Conservation (phyloP, 306 rosid genomes). For the Cucurbita pepo region DNA sequence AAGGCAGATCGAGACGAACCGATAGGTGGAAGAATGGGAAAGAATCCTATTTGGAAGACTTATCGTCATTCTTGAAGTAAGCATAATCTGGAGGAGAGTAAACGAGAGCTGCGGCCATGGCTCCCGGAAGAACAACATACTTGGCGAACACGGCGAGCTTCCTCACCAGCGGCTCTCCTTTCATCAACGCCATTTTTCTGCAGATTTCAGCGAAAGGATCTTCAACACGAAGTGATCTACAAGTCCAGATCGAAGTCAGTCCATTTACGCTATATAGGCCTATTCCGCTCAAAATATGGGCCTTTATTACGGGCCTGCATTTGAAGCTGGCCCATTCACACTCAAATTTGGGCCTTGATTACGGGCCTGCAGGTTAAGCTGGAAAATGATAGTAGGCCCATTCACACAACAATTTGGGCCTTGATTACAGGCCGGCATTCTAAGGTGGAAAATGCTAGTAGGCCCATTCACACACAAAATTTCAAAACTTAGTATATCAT, state of each 20-base stretch:
- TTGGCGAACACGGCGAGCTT: slow-evolving; percentile 18
- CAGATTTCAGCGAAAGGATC: neutral
- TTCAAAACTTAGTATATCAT: no score
- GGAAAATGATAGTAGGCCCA: no score
- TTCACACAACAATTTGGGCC: no score
- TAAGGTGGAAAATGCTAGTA: no score
- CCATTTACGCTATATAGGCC: neutral
- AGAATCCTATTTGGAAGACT: slow-evolving; percentile 6
- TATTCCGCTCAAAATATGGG: neutral
- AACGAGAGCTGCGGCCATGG: slow-evolving; percentile 21
- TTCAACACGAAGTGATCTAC: neutral
- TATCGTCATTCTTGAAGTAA: slow-evolving; percentile 2
- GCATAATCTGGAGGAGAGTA: slow-evolving; percentile 26
- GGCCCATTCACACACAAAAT: no score
- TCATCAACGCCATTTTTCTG: slow-evolving; percentile 20
- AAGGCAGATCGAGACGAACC: neutral
- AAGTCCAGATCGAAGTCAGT: neutral
- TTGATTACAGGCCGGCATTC: no score
- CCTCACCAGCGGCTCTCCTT: slow-evolving; percentile 22
- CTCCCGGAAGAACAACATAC: slow-evolving; percentile 22
- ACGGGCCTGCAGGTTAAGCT: no score
- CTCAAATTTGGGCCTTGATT: no score
- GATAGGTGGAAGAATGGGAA: neutral
- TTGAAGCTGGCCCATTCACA: no score
- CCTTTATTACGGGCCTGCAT: no score